These are phyloP conservation scores for Paraphaeosphaeria sporulosa DNA, from an alignment of 2,329 filamentous ascomycete species.

Conservation along the genomic window DNA sequence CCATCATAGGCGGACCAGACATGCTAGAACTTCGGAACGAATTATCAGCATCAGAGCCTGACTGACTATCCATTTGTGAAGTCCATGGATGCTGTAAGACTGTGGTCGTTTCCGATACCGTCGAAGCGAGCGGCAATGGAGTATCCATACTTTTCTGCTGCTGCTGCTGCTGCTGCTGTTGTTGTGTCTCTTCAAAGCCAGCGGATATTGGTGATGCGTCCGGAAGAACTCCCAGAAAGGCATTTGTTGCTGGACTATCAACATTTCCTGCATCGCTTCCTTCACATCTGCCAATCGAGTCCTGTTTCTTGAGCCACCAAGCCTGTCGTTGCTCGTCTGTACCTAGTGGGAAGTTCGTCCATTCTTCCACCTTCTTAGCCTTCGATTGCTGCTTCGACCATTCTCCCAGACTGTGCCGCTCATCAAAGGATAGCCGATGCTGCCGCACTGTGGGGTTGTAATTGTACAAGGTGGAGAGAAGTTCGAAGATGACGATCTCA, in stretches of 20 bases:
- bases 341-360: slow-evolving; percentile 25
- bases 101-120: neutral
- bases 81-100: neutral
- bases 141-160: neutral
- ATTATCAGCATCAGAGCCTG: neutral
- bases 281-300: neutral
- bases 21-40: neutral
- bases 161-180: neutral
- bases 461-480: slow-evolving; percentile 25
- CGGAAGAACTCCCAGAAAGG: neutral
- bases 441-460: slow-evolving; percentile 17
- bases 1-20: neutral
- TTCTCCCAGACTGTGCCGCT: slow-evolving; percentile 19
- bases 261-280: neutral
- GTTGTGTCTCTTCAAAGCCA: neutral
- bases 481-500: slow-evolving; percentile 29
- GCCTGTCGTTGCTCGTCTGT: slow-evolving; percentile 20
- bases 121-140: neutral
- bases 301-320: slow-evolving; percentile 24
- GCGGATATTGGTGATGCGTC: neutral
- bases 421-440: slow-evolving; percentile 15
- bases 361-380: slow-evolving; percentile 30
- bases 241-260: neutral
- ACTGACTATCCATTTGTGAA: neutral
- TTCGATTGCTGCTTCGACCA: slow-evolving; percentile 27